These are phyloP conservation scores for Colletotrichum nymphaeae DNA, from an alignment of 2,329 filamentous ascomycete genomes.

Conservation along the genomic window DNA sequence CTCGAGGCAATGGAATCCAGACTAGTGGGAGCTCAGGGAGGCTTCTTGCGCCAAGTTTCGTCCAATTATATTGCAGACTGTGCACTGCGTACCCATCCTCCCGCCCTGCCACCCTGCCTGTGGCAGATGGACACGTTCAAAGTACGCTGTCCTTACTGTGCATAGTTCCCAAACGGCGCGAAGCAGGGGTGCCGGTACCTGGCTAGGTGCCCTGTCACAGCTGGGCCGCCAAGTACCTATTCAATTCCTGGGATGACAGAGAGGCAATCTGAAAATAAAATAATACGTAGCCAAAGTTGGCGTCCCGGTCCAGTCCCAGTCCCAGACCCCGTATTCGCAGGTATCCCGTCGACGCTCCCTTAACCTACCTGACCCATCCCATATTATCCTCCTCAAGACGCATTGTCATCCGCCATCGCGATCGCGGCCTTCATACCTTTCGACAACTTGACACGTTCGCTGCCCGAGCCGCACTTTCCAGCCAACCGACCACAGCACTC, in stretches of 20 bases:
- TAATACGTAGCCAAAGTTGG: constrained; percentile 17
- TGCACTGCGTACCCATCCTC: not conserved
- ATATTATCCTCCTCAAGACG: not conserved
- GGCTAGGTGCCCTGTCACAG: not conserved
- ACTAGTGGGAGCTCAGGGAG: not conserved
- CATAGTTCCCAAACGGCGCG: not conserved
- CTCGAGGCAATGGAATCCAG: not conserved
- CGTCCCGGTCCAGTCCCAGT: not conserved
- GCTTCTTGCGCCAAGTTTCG: not conserved
- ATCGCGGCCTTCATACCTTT: not conserved
- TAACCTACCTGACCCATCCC: not conserved
- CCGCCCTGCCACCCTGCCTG: not conserved
- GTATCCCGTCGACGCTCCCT: not conserved
- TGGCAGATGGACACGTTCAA: not conserved
- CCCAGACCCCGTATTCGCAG: not conserved
- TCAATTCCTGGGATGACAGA: not conserved
- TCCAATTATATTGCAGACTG: not conserved
- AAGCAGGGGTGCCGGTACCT: not conserved
- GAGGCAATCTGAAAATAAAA: constrained; percentile 15
- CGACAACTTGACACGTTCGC: not conserved
- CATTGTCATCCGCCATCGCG: not conserved
- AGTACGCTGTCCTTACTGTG: not conserved
- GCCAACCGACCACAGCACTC: constrained; percentile 4
- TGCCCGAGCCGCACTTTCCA: not conserved
- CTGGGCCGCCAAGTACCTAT: not conserved